phyloP scores from a whole-genome alignment of 768 basidiomycete genomes.

The Phylloporus rhodoxanthus region DNA sequence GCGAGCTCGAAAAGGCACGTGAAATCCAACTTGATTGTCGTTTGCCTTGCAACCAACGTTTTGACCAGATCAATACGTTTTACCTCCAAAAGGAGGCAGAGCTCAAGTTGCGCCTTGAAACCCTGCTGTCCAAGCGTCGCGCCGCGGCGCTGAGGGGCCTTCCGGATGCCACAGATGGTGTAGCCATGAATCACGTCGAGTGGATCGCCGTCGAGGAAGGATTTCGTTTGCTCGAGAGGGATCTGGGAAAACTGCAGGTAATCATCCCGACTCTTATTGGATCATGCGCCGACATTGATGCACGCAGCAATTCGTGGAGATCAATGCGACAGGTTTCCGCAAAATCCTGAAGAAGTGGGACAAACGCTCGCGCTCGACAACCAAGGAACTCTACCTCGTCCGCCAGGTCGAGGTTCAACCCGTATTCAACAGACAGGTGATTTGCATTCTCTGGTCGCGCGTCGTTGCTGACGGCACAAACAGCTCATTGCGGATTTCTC shows the following conservation, averaged over 20 bases:
- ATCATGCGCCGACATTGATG: conserved; percentile 10
- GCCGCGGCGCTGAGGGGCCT: conserved; percentile 69
- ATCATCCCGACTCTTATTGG: conserved; percentile 9
- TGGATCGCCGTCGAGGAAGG: conserved; percentile 97
- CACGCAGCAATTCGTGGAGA: conserved; percentile 88
- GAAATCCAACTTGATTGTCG: conserved; percentile 1
- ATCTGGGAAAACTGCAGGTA: conserved; percentile 93
- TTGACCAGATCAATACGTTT: conserved; percentile 86
- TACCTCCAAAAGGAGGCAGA: conserved; percentile 97
- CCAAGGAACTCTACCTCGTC: conserved; percentile 93
- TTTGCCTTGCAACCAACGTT: conserved; percentile 3
- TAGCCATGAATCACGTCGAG: conserved; percentile 62
- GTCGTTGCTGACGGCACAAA: conserved; percentile 9
- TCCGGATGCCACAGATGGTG: conserved; percentile 60
- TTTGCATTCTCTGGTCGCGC: conserved; percentile 15
- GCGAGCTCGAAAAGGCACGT: conserved; percentile 91
- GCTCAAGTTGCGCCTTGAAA: conserved; percentile 85
- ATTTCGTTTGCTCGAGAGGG: conserved; percentile 88
- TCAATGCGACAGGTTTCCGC: conserved; percentile 93
- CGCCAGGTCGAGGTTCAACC: conserved; percentile 99
- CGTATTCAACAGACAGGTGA: conserved; percentile 89
- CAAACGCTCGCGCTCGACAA: conserved; percentile 89
- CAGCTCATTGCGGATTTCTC: conserved; percentile 93
- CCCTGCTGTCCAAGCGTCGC: conserved; percentile 88
- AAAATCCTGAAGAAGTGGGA: conserved; percentile 99